Evolutionary conservation across 2,329 filamentous ascomycete species (phyloP).

Genomic region (Thermothelomyces thermophilus): DNA sequence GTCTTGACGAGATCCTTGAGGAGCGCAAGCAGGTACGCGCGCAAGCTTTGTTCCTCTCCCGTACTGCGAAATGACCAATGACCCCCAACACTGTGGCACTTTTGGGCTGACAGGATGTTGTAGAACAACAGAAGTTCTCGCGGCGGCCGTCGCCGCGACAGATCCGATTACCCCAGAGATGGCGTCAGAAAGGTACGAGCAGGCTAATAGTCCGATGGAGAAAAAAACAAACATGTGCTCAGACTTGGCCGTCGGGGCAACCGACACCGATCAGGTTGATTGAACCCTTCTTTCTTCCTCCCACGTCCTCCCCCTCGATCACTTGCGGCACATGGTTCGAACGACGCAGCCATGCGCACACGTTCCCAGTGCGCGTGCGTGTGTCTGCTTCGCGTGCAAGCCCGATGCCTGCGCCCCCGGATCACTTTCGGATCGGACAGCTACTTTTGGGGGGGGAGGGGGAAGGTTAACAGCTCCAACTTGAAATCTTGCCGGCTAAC

Average conservation of each 20-base stretch:
- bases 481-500: constrained; percentile 40
- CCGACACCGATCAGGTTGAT: constrained; percentile 16
- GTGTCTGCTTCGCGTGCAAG: constrained; percentile 16
- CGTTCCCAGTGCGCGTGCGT: constrained; percentile 6
- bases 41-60: not conserved
- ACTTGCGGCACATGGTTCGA: constrained; percentile 14
- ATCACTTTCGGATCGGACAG: constrained; percentile 23
- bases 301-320: constrained; percentile 24
- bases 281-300: constrained; percentile 28
- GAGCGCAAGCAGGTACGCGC: constrained; percentile 33
- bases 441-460: constrained; percentile 16
- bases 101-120: constrained; percentile 11
- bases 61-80: not conserved
- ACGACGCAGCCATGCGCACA: constrained; percentile 24
- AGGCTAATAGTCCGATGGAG: not conserved
- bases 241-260: constrained; percentile 4
- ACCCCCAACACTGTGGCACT: not conserved
- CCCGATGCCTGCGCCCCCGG: constrained; percentile 25
- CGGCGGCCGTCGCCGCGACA: constrained; percentile 28
- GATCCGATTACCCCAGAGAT: constrained; percentile 60
- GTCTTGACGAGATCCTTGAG: constrained; percentile 51
- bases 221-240: constrained; percentile 7
- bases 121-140: constrained; percentile 22
- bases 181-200: constrained; percentile 77
- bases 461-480: constrained; percentile 31